Evolutionary conservation across 306 rosid genomes (phyloP).

Genomic region (Geum urbanum): DNA sequence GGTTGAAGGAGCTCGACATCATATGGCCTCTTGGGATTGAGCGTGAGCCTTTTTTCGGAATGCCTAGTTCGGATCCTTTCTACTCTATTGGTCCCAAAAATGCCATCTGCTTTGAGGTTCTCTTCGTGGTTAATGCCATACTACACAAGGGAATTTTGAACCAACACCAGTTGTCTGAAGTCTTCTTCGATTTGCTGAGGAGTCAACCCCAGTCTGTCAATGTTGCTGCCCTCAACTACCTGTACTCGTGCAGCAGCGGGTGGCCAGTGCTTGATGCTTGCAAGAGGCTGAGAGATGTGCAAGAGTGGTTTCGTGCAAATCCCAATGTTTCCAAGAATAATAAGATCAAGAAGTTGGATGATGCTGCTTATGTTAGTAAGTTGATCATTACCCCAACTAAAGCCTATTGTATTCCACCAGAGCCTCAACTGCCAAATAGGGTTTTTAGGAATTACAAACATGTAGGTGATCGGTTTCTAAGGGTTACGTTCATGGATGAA

Average conservation of each 20-base stretch:
- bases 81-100: constrained; percentile 46
- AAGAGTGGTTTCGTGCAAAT: constrained; percentile 54
- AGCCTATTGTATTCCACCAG: constrained; percentile 79
- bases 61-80: constrained; percentile 47
- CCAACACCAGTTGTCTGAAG: constrained; percentile 51
- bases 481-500: constrained; percentile 89
- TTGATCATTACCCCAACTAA: constrained; percentile 73
- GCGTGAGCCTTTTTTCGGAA: constrained; percentile 55
- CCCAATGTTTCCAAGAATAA: constrained; percentile 54
- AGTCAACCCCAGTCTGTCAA: constrained; percentile 53
- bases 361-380: constrained; percentile 63
- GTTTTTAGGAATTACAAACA: constrained; percentile 61
- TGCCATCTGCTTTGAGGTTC: constrained; percentile 52
- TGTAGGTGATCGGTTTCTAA: constrained; percentile 63
- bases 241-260: constrained; percentile 42
- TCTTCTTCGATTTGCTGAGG: constrained; percentile 52
- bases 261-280: constrained; percentile 56
- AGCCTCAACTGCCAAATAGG: constrained; percentile 76
- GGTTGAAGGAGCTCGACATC: constrained; percentile 36
- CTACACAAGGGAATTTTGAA: constrained; percentile 65
- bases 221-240: constrained; percentile 69
- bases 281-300: constrained; percentile 53
- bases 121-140: constrained; percentile 66
- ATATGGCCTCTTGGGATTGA: constrained; percentile 33
- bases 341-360: constrained; percentile 34